Base-by-base conservation (phyloP, 306 rosid species). In the Mimosa bimucronata region DNA sequence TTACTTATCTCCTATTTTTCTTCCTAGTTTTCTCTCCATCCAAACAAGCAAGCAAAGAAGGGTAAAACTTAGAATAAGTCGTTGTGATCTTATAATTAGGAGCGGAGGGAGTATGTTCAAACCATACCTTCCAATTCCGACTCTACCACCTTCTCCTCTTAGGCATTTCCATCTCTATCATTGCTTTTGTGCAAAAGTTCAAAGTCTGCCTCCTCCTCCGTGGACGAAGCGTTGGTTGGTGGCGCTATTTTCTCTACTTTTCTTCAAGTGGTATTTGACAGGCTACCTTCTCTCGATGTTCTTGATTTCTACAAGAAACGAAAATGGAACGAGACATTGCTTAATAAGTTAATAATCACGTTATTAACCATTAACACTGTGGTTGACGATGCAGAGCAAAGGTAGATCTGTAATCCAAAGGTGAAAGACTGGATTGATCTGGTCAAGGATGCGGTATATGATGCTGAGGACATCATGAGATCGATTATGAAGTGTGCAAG, bases 311-410 rank as follows among this genome's bases (percentile, higher is more conserved):
- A 34, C 42, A 40, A n/a, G 0, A 34, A 34, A 1, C 42, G 29
- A 52, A 70, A 8, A 25, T 6, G 42, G 21, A 44, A 70, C 7
- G 23, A 70, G 74, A 15, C 4, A 1, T 13, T 80, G 29, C 58
- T 84, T 2, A n/a, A 71, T 3, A 80, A 55, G 82, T 42, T 84
- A 45, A 50, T 71, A 0, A 31, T 37, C 5, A 6, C 6, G 21
- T 19, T 79, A 44, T 1, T 15, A 10, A 65, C 76, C 15, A 60
- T 38, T 10, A 31, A 30, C 4, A 21, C 18, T 12, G 58, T 84
- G 42, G 53, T 76, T 6, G 74, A 71, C 4, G 84, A 80, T 42
- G 84, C 87, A 8, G 87, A 80, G 31, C 66, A 75, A 3, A 76
- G 50, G 79, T 76, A 76, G 48, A 12, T 84, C 2, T 7, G 7